Evolutionary conservation across 805 yeast genomes (phyloP), one percentile per base, ranked within the genome.

Genomic region (Zygotorulaspora danielsina): DNA sequence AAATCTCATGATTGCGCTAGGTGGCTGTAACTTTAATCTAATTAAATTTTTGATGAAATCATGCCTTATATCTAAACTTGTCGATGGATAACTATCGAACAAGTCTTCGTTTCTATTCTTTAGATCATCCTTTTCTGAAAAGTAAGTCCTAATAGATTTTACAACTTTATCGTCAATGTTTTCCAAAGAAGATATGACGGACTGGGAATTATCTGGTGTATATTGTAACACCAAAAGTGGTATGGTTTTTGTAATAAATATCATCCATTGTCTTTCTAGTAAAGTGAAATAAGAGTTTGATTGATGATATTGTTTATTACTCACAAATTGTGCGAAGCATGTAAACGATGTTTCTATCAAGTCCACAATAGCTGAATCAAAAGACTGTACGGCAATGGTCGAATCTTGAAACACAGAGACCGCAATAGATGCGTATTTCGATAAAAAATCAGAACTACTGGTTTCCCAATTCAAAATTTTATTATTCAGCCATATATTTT

Each of bases 61-160:
- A 45, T 71, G 75, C 28, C 81, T 64, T 3, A 74, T 63, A 50
- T 74, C 79, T 9, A 61, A 55, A 6, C 68, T 66, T 1, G 72
- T 65, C 1, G 74, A 58, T 2, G 78, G 72, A 43, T 69, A 70
- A 11, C 75, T 68, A n/a, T 74, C 66, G 45, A 75, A 75, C 60
- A 75, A 64, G 38, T 74, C 76, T 40, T 74, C 79, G 27, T 66
- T 55, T 22, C 63, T 60, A 21, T 55, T 63, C 17, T 59, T 63
- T 21, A 42, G 34, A 16, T 64, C 65, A 22, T 64, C 59, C 30
- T 59, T 58, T 18, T 66, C 64, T 6, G 61, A 47, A 39, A 57
- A 64, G 43, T 51, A 66, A n/a, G 54, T 55, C 43, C 42, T 58
- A 11, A 60, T 53, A 1, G 59, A 63, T 37, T 61, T 61, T 6